phyloP scores from a whole-genome alignment of 306 rosid species.

The Glycine latifolia region DNA sequence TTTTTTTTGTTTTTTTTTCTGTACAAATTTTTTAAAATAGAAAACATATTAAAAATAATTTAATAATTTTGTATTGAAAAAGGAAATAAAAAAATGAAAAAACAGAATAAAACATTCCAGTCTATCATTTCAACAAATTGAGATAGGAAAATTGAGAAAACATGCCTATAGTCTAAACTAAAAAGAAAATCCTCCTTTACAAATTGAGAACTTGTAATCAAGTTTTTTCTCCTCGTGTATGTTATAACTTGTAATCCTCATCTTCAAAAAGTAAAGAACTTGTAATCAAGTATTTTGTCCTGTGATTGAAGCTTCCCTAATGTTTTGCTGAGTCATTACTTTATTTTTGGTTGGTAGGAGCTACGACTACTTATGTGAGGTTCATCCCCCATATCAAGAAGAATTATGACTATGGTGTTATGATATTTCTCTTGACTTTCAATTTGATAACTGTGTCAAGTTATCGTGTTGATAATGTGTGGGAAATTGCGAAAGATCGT shows the following conservation, averaged over 20 bases:
- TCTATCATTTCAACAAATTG: too few species aligned
- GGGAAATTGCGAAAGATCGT: constrained; percentile 76
- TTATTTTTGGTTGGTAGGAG: constrained; percentile 62
- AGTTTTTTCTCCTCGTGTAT: not conserved
- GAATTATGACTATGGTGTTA: constrained; percentile 85
- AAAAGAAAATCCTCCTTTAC: not conserved
- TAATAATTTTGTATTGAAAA: too few species aligned
- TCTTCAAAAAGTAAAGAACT: too few species aligned
- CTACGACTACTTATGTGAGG: constrained; percentile 79
- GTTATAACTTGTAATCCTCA: too few species aligned
- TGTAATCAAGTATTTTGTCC: not conserved
- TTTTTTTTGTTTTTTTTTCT: too few species aligned
- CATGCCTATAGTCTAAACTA: not conserved
- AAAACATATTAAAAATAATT: too few species aligned
- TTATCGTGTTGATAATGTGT: constrained; percentile 66
- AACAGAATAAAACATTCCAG: too few species aligned
- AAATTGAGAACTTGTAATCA: not conserved
- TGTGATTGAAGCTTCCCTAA: not conserved
- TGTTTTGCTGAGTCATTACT: not conserved
- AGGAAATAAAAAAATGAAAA: too few species aligned
- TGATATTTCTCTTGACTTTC: constrained; percentile 88
- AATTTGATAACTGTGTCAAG: constrained; percentile 89
- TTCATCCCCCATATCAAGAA: constrained; percentile 85
- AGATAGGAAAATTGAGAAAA: not conserved
- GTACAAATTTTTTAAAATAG: too few species aligned